A percentile compares a stretch with the other conserved stretches of the same genome.
Conservation (phyloP, 1,284 basidiomycete genomes). For the Heliocybe sulcata region DNA sequence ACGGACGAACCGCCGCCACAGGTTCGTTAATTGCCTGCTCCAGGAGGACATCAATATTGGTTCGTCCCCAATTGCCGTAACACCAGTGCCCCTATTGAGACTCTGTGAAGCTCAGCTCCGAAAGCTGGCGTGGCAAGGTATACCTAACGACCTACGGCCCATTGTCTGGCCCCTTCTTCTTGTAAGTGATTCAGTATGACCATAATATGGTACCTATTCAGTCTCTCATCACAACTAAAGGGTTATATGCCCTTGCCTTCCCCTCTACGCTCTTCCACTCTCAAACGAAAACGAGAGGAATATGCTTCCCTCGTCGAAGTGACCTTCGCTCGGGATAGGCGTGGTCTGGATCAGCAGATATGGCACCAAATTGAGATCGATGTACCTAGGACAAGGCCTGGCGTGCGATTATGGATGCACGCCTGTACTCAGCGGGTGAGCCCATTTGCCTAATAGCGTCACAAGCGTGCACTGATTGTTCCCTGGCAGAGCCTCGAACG, state of each 20-base stretch:
- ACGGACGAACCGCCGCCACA: conserved; percentile 61
- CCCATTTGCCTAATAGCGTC: conserved; percentile 6
- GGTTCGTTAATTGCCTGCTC: conserved; percentile 67
- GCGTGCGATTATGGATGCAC: conserved; percentile 88
- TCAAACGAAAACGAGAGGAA: conserved; percentile 88
- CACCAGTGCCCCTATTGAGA: background rate
- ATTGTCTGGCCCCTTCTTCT: conserved; percentile 94
- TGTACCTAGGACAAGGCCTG: conserved; percentile 89
- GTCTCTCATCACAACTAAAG: conserved; percentile 30
- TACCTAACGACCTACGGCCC: conserved; percentile 83
- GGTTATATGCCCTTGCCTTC: conserved; percentile 89
- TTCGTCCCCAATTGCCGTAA: conserved; percentile 23
- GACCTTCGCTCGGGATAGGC: conserved; percentile 83
- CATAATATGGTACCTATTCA: background rate
- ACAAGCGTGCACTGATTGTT: conserved; percentile 13
- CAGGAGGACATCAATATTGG: conserved; percentile 73
- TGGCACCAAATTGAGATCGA: conserved; percentile 99
- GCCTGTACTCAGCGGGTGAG: conserved; percentile 78
- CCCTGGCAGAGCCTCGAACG: conserved; percentile 73
- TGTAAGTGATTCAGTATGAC: conserved; percentile 39
- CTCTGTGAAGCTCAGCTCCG: conserved; percentile 36
- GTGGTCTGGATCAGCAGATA: conserved; percentile 86
- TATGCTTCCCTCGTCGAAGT: conserved; percentile 87
- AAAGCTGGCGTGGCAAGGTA: conserved; percentile 93
- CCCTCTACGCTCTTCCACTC: conserved; percentile 68